Evolutionary conservation across 805 yeast species (phyloP).

Genomic region (Clavispora phyllophila): DNA sequence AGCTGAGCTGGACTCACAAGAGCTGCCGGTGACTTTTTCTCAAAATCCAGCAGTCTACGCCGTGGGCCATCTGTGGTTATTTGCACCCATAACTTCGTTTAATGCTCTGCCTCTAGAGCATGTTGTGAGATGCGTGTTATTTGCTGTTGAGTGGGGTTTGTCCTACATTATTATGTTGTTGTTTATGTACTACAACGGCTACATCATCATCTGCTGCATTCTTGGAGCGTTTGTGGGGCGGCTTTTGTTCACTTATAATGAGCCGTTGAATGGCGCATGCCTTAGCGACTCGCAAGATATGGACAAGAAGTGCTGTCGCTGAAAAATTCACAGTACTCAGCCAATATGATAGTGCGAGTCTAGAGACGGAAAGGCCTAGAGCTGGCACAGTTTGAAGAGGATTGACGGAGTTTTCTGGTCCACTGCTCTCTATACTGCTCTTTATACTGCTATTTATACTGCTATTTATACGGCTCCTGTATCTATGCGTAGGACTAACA

Average conservation of each 20-base stretch:
- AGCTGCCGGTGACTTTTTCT: background rate
- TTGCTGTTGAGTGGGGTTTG: conserved; percentile 57
- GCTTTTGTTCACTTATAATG: conserved; percentile 45
- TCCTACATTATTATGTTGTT: conserved; percentile 65
- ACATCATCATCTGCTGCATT: conserved; percentile 57
- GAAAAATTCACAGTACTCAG: no score
- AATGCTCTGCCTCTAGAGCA: conserved; percentile 44
- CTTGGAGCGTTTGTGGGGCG: conserved; percentile 59
- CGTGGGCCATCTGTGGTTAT: conserved; percentile 31
- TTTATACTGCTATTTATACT: no score
- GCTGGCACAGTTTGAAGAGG: no score
- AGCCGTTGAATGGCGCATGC: conserved; percentile 25
- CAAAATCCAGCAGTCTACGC: conserved; percentile 9
- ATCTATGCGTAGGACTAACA: no score
- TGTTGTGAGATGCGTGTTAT: conserved; percentile 43
- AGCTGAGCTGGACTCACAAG: background rate
- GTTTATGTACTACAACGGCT: conserved; percentile 74
- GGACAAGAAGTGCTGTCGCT: conserved; percentile 23
- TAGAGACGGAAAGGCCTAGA: no score
- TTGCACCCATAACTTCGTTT: conserved; percentile 17
- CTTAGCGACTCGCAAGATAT: conserved; percentile 9
- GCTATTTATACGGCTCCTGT: no score
- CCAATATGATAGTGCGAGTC: no score
- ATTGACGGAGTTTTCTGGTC: no score
- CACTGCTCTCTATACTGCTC: no score